Percentiles rank a stretch among this genome's conserved stretches.
Evolutionary conservation across 2,329 filamentous ascomycete genomes (phyloP).

Genomic region (Phialophora chinensis): DNA sequence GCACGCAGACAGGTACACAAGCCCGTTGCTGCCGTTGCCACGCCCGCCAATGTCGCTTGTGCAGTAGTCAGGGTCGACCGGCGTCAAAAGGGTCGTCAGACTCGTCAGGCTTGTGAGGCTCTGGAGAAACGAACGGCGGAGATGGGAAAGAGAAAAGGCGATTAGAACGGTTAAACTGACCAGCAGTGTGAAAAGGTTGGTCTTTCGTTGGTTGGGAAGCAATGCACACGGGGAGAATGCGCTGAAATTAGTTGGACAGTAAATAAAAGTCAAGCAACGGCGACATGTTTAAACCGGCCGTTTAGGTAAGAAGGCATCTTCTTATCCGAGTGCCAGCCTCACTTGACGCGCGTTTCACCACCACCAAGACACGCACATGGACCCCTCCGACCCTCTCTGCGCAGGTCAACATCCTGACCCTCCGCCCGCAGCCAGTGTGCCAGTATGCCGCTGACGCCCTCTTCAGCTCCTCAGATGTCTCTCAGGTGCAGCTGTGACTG

Average conservation of each 20-base stretch:
- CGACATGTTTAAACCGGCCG: not conserved
- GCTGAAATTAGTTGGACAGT: constrained; percentile 16
- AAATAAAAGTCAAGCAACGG: constrained; percentile 12
- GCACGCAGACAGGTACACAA: not conserved
- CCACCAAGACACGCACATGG: not conserved
- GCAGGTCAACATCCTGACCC: not conserved
- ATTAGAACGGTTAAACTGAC: constrained; percentile 23
- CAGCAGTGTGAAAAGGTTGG: constrained; percentile 19
- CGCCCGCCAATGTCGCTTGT: constrained; percentile 1
- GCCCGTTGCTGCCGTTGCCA: constrained; percentile 10
- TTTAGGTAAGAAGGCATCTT: constrained; percentile 6
- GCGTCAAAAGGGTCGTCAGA: constrained; percentile 9
- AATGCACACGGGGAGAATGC: constrained; percentile 19
- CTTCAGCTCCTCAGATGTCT: constrained; percentile 5
- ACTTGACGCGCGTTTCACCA: constrained; percentile 11
- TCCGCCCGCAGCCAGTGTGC: constrained; percentile 20
- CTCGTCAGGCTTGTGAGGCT: constrained; percentile 6
- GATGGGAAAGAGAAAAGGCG: not conserved
- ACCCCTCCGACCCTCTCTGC: not conserved
- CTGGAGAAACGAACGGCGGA: constrained; percentile 19
- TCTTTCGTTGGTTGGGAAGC: not conserved
- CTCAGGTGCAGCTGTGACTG: constrained; percentile 9
- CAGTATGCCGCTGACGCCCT: constrained; percentile 30
- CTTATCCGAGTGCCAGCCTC: constrained; percentile 3
- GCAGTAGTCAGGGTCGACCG: constrained; percentile 9